Base-by-base conservation (phyloP, 225 moss, liverwort and hornwort genomes). In the Asterella californica region DNA sequence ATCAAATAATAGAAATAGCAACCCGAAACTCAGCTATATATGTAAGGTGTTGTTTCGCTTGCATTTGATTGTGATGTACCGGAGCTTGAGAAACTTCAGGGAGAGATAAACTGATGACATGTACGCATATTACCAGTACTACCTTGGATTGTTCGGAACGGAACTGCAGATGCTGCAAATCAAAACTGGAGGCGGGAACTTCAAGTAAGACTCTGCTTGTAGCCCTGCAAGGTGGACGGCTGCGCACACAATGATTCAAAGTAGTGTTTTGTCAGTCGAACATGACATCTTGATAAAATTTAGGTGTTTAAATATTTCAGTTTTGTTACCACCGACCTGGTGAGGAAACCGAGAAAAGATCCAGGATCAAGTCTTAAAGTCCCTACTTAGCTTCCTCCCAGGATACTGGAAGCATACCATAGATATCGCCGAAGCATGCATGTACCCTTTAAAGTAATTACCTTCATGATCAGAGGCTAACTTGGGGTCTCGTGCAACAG, bases 271-370 rank as follows among this genome's bases (percentile, higher is more conserved):
- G 73, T 48, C 49, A 73, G 49, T 14, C 47, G 38, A 25, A 22
- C 49, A 73, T 42, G 27, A 73, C 73, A 52, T 42, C 45, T 32
- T 73, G 49, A 37, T 70, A 49, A 52, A 24, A 34, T 48, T 19
- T 46, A 21, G 42, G 24, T 22, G 42, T 48, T 72, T 12, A 49
- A 50, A 52, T 48, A 73, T 30, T 73, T 73, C 50, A n/a, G 15
- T 21, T n/a, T 24, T 73, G 73, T 48, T 73, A 32, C 73, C 73
- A 52, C 73, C 73, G 50, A 73, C 73, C 45, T 9, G 75, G 75
- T 36, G 75, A 55, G 55, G 75, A 75, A 75, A 75, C 55, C 75
- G 48, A 75, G 36, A 34, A 75, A 75, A 75, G 75, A 72, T 72
- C 11, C 72, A 47, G 48, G 46, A 72, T 72, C 70, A 45, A 45